Evolutionary conservation across 75 land plant genomes (phyloP).

Genomic region (Pinus albicaulis): DNA sequence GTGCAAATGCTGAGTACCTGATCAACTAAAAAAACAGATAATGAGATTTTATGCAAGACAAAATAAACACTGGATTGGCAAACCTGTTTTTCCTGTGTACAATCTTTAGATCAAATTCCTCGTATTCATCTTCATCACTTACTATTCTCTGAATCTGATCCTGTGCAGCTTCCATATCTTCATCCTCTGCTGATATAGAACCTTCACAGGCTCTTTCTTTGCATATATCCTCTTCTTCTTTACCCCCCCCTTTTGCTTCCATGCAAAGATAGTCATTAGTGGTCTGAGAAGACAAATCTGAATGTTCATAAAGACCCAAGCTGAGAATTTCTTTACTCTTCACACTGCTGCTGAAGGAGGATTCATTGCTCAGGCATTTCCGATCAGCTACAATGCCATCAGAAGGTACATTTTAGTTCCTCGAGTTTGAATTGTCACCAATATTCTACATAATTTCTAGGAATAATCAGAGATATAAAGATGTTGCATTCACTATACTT

Average conservation of each 20-base stretch:
- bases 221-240: conserved; percentile 3
- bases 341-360: conserved; percentile 28
- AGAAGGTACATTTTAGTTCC: conserved; percentile 17
- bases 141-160: conserved; percentile 22
- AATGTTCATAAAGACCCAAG: conserved; percentile 12
- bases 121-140: conserved; percentile 56
- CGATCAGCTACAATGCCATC: conserved; percentile 35
- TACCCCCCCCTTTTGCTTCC: conserved; percentile 19
- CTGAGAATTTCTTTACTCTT: conserved; percentile 17
- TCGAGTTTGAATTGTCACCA: conserved; percentile 21
- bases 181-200: conserved; percentile 20
- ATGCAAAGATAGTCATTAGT: conserved; percentile 26
- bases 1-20: background rate
- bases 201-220: background rate
- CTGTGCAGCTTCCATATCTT: conserved; percentile 37
- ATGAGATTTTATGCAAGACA: background rate
- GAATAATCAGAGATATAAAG: conserved; percentile 29
- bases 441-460: conserved; percentile 15
- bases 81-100: conserved; percentile 93
- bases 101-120: conserved; percentile 74
- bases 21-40: background rate
- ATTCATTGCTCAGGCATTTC: conserved; percentile 45
- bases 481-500: conserved; percentile 15
- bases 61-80: background rate
- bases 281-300: conserved; percentile 22